Evolutionary conservation across 768 basidiomycete genomes (phyloP).

Genomic region (Podaxis sp.): DNA sequence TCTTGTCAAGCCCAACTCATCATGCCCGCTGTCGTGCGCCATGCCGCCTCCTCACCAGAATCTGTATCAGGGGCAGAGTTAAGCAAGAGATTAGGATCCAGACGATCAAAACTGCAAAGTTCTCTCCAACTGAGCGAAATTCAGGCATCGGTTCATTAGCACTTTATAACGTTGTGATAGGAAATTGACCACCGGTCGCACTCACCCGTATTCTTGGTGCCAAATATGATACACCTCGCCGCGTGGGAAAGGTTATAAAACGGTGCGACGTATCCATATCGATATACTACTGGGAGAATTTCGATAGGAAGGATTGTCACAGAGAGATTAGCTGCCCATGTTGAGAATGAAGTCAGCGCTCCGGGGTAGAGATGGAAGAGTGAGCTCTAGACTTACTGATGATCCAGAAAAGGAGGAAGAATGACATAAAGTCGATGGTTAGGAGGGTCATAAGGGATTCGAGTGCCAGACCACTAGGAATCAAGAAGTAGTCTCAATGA

Average conservation of each 20-base stretch:
- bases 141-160: too few species aligned
- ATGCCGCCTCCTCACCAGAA: too few species aligned
- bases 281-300: conserved; percentile 50
- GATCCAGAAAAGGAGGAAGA: conserved; percentile 67
- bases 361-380: too few species aligned
- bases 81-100: too few species aligned
- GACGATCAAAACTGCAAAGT: too few species aligned
- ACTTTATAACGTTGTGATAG: too few species aligned
- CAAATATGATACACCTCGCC: conserved; percentile 56
- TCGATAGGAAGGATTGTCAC: conserved; percentile 55
- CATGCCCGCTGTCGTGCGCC: too few species aligned
- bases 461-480: conserved; percentile 55
- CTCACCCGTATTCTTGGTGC: conserved; percentile 52
- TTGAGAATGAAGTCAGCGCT: too few species aligned
- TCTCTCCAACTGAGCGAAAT: too few species aligned
- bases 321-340: conserved; percentile 50
- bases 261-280: conserved; percentile 62
- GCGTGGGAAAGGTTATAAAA: conserved; percentile 63
- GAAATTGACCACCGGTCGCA: too few species aligned
- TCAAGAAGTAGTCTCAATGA: not conserved
- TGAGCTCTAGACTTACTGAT: conserved; percentile 40
- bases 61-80: too few species aligned
- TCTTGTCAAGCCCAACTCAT: too few species aligned
- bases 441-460: conserved; percentile 59
- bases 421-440: conserved; percentile 48